Evolutionary conservation across 331 rosid genomes (phyloP).

Genomic region (Malus hybrid): DNA sequence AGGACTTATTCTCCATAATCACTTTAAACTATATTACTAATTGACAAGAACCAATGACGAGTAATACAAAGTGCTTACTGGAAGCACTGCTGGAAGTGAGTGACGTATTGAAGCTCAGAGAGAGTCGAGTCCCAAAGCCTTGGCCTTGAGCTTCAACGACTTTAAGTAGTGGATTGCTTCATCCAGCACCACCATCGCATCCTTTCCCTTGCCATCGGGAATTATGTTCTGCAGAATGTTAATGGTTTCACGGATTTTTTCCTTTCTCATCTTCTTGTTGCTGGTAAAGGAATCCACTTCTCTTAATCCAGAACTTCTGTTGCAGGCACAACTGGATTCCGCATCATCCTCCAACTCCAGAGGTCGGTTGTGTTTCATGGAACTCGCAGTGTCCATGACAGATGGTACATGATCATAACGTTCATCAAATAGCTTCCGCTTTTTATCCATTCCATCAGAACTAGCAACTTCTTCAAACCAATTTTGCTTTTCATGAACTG

Average conservation of each 20-base stretch:
- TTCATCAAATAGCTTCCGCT: slow-evolving; percentile 47
- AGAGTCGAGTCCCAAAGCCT: slow-evolving; percentile 49
- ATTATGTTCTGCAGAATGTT: slow-evolving; percentile 64
- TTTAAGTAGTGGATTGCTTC: slow-evolving; percentile 77
- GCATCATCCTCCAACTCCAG: slow-evolving; percentile 41
- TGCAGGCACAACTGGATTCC: slow-evolving; percentile 61
- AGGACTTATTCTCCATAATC: slow-evolving; percentile 28
- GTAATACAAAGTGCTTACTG: slow-evolving; percentile 4
- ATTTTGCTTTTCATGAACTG: slow-evolving; percentile 37
- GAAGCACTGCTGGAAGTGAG: neutral
- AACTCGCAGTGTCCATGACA: slow-evolving; percentile 54
- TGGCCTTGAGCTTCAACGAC: slow-evolving; percentile 55
- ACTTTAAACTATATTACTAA: slow-evolving; percentile 6
- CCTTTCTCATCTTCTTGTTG: slow-evolving; percentile 56
- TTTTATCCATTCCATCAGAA: slow-evolving; percentile 48
- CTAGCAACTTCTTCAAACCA: slow-evolving; percentile 46
- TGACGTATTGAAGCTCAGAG: slow-evolving; percentile 20
- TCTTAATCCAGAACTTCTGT: slow-evolving; percentile 24
- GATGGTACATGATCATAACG: slow-evolving; percentile 23
- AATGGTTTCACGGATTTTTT: slow-evolving; percentile 61
- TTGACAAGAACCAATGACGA: slow-evolving; percentile 1
- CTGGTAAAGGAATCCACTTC: slow-evolving; percentile 27
- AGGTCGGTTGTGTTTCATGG: slow-evolving; percentile 36
- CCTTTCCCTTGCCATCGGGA: slow-evolving; percentile 72
- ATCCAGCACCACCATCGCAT: slow-evolving; percentile 62